These are phyloP conservation scores for Rhododendron simsii DNA, from an alignment of 148 eudicot genomes.

Conservation along the genomic window DNA sequence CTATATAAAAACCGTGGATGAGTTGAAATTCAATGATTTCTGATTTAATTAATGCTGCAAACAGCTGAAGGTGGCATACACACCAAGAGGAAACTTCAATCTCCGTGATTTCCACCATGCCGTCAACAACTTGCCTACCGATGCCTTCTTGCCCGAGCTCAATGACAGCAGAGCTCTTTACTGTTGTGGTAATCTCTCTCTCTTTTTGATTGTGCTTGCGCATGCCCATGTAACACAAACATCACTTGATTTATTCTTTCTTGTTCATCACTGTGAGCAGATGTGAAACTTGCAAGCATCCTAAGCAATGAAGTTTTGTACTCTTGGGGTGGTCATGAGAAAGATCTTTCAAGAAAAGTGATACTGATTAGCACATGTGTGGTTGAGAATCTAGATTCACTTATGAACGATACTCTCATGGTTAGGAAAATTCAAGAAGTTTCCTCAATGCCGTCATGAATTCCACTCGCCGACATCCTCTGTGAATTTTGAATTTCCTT, in stretches of 20 bases:
- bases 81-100: constrained; percentile 59
- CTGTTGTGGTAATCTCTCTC: constrained; percentile 30
- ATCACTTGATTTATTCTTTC: background rate
- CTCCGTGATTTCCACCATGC: constrained; percentile 78
- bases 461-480: background rate
- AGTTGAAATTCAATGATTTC: background rate
- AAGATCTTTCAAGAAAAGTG: constrained; percentile 55
- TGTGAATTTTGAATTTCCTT: constrained; percentile 3
- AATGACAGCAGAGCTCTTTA: constrained; percentile 34
- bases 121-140: constrained; percentile 55
- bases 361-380: constrained; percentile 53
- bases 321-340: constrained; percentile 41
- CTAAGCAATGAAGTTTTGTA: constrained; percentile 41
- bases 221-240: too few relatives aligned
- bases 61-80: constrained; percentile 66
- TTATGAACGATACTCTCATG: constrained; percentile 39
- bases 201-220: background rate
- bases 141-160: constrained; percentile 47
- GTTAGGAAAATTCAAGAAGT: constrained; percentile 25
- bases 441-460: background rate
- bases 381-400: constrained; percentile 40
- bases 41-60: background rate
- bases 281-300: constrained; percentile 45
- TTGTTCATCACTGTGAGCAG: constrained; percentile 29
- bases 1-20: background rate